Percentiles rank a stretch among this genome's conserved stretches.
Evolutionary conservation across 75 land plant genomes (phyloP).

Genomic region (Ceratopteris richardii): DNA sequence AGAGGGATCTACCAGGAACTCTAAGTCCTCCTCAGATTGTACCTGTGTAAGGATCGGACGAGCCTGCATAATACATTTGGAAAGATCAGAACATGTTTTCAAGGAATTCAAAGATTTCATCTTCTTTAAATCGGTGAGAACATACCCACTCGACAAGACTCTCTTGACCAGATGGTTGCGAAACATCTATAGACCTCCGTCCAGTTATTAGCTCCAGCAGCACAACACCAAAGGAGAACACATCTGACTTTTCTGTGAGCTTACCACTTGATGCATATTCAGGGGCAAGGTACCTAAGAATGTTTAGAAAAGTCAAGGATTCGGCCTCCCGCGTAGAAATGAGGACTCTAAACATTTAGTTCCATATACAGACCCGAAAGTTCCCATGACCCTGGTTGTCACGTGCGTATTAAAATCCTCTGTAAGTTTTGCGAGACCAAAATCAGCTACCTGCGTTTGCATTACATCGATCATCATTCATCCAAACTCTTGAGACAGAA

Average conservation of each 20-base stretch:
- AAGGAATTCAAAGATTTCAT: neutral
- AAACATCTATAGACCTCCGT: conserved; percentile 48
- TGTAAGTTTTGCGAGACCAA: conserved; percentile 86
- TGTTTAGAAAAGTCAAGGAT: neutral
- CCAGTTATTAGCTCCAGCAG: conserved; percentile 82
- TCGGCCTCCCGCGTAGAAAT: neutral
- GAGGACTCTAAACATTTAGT: neutral
- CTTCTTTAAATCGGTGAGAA: neutral
- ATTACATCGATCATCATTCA: too few relatives aligned
- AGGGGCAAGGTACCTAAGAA: conserved; percentile 79
- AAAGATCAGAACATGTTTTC: too few relatives aligned
- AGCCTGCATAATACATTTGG: conserved; percentile 32
- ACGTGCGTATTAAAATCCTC: conserved; percentile 70
- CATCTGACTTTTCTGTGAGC: conserved; percentile 84
- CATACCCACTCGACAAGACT: conserved; percentile 90
- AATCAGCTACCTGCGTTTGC: conserved; percentile 73
- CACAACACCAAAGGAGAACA: conserved; percentile 85
- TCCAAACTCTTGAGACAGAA: too few relatives aligned
- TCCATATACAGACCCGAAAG: conserved; percentile 68
- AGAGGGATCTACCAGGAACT: conserved; percentile 50
- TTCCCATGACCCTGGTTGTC: conserved; percentile 98
- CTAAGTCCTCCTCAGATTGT: conserved; percentile 48
- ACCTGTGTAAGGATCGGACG: conserved; percentile 50
- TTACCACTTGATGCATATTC: conserved; percentile 90
- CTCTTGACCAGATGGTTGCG: conserved; percentile 46